Evolutionary conservation across 345 rosid genomes (phyloP), one percentile per base, ranked within the genome.

Genomic region (Hirschfeldia incana): DNA sequence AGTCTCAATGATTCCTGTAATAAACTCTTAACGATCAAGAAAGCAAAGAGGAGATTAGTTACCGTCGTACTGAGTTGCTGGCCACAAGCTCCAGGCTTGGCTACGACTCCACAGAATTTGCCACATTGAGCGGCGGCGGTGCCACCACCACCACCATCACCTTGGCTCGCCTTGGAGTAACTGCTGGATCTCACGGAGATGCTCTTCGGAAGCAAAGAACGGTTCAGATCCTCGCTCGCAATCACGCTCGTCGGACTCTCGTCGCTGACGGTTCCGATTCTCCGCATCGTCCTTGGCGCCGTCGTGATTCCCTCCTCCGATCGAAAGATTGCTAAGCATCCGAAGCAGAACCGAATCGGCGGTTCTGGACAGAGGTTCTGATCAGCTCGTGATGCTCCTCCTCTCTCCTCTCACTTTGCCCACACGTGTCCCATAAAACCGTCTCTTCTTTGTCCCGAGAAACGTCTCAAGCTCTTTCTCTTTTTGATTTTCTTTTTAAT

Each of bases 111-210:
- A 2, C 79, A 86, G 27, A 83, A 71, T 67, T 82, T 85, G 6
- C 82, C 84, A 61, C 72, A 44, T 8, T 69, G 84, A 82, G 85
- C 83, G 21, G 83, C 26, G 16, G 65, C 10, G 63, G 3, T 15
- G 1, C 15, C 62, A 21, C 2, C 62, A 4, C 30, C 62, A 58
- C 60, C 83, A 11, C 65, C 74, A 29, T 66, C 44, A 57, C 77
- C 82, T 17, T 60, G 78, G 70, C 72, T 74, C 69, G 85, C 60
- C 84, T 84, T 89, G 60, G 82, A 72, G 84, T 88, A 87, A 12
- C 85, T 88, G n/a, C 77, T 85, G 53, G 97, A 88, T 78, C 94
- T 84, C 64, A 92, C 93, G 8, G 98, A 91, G 70, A 91, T 89
- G 65, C 92, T 90, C 85, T 92, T 92, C 13, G 97, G 97, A 13